These are phyloP conservation scores for Rossbeevera mucosa DNA, from an alignment of 768 basidiomycete species.

Conservation along the genomic window DNA sequence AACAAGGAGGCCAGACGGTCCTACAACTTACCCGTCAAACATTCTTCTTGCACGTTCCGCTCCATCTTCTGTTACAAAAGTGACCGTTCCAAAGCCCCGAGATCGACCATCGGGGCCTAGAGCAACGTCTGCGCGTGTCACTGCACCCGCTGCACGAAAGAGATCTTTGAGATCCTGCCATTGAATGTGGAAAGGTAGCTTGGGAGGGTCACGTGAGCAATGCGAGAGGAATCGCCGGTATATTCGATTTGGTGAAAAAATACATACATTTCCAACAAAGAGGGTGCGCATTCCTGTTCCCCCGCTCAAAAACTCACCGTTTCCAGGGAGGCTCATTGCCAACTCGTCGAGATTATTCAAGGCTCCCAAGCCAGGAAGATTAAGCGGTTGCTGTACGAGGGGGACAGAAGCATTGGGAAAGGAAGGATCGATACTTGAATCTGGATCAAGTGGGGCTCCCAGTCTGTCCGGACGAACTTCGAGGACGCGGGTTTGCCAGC, in stretches of 20 bases:
- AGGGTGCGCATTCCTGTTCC: slow-evolving; percentile 49
- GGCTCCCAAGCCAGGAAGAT: slow-evolving; percentile 10
- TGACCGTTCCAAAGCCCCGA: slow-evolving; percentile 89
- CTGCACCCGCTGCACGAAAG: slow-evolving; percentile 85
- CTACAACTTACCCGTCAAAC: slow-evolving; percentile 77
- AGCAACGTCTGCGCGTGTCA: slow-evolving; percentile 87
- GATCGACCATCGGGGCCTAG: slow-evolving; percentile 85
- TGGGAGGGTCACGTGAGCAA: slow-evolving; percentile 32
- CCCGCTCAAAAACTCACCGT: slow-evolving; percentile 25
- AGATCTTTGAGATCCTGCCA: slow-evolving; percentile 99
- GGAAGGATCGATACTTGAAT: slow-evolving; percentile 14
- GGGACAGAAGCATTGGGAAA: slow-evolving; percentile 13
- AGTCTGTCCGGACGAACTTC: slow-evolving; percentile 90
- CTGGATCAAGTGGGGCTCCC: slow-evolving; percentile 26
- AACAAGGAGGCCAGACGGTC: neutral
- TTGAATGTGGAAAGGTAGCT: slow-evolving; percentile 88
- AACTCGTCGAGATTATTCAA: slow-evolving; percentile 19
- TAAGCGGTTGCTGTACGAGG: slow-evolving; percentile 19
- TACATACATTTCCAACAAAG: slow-evolving; percentile 85
- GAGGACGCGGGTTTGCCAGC: slow-evolving; percentile 91
- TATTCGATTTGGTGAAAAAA: slow-evolving; percentile 6
- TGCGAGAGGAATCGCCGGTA: neutral
- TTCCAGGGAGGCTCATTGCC: slow-evolving; percentile 7
- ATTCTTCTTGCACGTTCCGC: slow-evolving; percentile 79
- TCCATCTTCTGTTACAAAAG: slow-evolving; percentile 78